Conservation (phyloP, 2,329 filamentous ascomycete genomes). For the Colletotrichum liaoningense region DNA sequence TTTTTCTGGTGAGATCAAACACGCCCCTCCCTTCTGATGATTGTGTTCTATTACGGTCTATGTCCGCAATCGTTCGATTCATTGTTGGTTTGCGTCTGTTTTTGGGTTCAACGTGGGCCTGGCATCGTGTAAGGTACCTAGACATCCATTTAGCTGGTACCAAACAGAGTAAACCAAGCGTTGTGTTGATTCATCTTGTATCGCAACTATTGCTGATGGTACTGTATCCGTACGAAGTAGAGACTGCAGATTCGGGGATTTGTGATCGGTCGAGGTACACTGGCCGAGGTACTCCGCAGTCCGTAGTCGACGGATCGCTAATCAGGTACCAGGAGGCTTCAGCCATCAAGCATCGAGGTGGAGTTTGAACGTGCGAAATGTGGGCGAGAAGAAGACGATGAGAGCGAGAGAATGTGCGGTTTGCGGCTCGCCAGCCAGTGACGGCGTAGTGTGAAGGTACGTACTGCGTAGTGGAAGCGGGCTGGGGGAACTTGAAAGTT, state of each 20-base stretch:
- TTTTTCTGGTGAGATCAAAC: neutral
- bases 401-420: constrained; percentile 9
- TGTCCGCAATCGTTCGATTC: neutral
- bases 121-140: neutral
- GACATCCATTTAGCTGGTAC: neutral
- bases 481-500: neutral
- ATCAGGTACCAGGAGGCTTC: neutral
- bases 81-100: neutral
- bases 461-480: neutral
- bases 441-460: too few relatives aligned
- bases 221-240: neutral
- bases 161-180: neutral
- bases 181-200: neutral
- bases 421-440: neutral
- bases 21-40: neutral
- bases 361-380: neutral
- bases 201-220: neutral
- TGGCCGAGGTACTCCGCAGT: neutral
- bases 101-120: neutral
- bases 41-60: neutral
- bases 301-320: neutral
- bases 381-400: neutral
- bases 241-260: neutral
- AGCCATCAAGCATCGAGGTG: neutral
- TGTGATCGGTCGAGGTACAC: neutral